A percentile compares a stretch with the other conserved stretches of the same genome.
Evolutionary conservation across 768 basidiomycete species (phyloP).

Genomic region (Nidularia pulvinata): DNA sequence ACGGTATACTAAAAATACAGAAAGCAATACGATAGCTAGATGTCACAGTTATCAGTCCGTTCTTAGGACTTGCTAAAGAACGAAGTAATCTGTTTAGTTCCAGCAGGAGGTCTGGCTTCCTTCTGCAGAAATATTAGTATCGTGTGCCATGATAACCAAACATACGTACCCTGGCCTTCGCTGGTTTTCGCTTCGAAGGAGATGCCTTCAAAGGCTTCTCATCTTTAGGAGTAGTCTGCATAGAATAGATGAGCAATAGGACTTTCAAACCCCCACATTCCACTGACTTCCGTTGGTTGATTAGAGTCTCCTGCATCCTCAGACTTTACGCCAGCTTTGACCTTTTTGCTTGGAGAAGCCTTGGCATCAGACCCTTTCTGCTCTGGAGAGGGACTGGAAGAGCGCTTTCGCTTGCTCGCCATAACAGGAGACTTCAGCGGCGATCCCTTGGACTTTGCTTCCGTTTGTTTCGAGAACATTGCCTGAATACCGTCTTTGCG

Average conservation of each 20-base stretch:
- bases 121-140: not conserved
- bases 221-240: not conserved
- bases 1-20: too few relatives aligned
- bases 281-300: not conserved
- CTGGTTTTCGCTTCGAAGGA: not conserved
- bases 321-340: not conserved
- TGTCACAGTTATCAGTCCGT: too few relatives aligned
- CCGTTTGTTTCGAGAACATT: slow-evolving; percentile 71
- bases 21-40: too few relatives aligned
- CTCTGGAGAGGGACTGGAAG: not conserved
- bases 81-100: not conserved
- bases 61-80: not conserved
- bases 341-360: not conserved
- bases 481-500: slow-evolving; percentile 88
- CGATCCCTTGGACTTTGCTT: not conserved
- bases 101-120: not conserved
- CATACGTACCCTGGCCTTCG: not conserved
- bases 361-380: not conserved
- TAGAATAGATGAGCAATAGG: not conserved
- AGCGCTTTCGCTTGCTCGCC: not conserved
- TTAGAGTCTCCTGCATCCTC: not conserved
- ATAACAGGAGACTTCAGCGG: not conserved
- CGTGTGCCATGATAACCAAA: not conserved
- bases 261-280: not conserved
- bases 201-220: not conserved